Percentiles rank a stretch among this genome's conserved stretches.
These are phyloP conservation scores for Rutstroemia sp. DNA, from an alignment of 2,329 filamentous ascomycete species.

Conservation along the genomic window DNA sequence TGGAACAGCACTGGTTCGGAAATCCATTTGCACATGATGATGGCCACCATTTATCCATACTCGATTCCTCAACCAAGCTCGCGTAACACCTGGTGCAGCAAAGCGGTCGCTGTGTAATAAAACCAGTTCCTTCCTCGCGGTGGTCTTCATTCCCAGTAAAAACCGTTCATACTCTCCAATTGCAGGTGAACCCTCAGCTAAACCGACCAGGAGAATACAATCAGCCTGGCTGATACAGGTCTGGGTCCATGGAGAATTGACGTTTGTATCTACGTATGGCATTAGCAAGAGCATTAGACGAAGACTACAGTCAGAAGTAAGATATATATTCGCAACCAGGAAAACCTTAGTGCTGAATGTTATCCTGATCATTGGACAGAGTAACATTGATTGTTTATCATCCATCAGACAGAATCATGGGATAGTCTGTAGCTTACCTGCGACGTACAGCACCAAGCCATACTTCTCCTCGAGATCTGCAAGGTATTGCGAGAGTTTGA, in stretches of 20 bases:
- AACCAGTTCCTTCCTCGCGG: constrained; percentile 86
- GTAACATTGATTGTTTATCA: constrained; percentile 34
- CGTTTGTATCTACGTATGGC: constrained; percentile 67
- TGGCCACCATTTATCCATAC: constrained; percentile 98
- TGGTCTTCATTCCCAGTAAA: constrained; percentile 93
- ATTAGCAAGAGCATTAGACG: background rate
- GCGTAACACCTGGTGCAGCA: constrained; percentile 74
- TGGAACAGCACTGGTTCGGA: constrained; percentile 68
- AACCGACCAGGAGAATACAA: constrained; percentile 84
- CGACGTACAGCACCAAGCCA: constrained; percentile 88
- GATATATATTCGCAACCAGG: constrained; percentile 37
- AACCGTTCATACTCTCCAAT: constrained; percentile 97
- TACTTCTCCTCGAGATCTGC: constrained; percentile 97
- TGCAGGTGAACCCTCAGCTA: constrained; percentile 81
- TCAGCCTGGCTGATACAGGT: constrained; percentile 97
- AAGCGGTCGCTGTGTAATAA: constrained; percentile 85
- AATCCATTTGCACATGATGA: constrained; percentile 95
- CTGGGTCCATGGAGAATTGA: constrained; percentile 96
- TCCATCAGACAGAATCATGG: constrained; percentile 23
- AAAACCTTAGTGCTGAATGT: constrained; percentile 55
- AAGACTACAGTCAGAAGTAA: background rate
- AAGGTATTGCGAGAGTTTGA: constrained; percentile 91
- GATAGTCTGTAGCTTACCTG: constrained; percentile 44
- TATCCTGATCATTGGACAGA: constrained; percentile 24
- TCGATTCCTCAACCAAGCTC: constrained; percentile 84